Percentiles rank a stretch among this genome's conserved stretches.
Evolutionary conservation across 1,139 yeast genomes (phyloP).

Genomic region (Candida sanyaensis): DNA sequence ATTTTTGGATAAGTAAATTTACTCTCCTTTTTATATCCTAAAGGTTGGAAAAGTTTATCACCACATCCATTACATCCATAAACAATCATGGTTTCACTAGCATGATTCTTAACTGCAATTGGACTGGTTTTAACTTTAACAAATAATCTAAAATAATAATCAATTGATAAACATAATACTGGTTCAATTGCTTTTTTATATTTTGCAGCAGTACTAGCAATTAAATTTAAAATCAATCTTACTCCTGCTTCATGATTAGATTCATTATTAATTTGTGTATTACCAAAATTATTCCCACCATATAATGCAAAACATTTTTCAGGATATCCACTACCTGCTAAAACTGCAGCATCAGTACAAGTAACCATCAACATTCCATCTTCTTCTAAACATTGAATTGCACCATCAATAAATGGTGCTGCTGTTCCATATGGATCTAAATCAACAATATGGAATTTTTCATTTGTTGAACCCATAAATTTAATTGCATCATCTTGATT

Average conservation of each 20-base stretch:
- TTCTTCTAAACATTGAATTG: conserved; percentile 76
- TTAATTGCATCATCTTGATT: conserved; percentile 88
- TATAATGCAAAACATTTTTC: conserved; percentile 94
- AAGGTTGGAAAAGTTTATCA: conserved; percentile 64
- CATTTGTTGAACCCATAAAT: conserved; percentile 54
- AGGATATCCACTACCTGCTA: conserved; percentile 95
- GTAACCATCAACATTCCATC: conserved; percentile 87
- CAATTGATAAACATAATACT: conserved; percentile 78
- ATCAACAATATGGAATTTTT: conserved; percentile 79
- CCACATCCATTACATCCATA: conserved; percentile 92
- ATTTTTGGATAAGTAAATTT: conserved; percentile 41
- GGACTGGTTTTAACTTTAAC: conserved; percentile 79
- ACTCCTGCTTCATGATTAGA: conserved; percentile 93
- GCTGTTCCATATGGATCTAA: conserved; percentile 98
- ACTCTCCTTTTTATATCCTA: conserved; percentile 54
- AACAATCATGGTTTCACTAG: conserved; percentile 72
- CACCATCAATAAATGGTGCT: conserved; percentile 90
- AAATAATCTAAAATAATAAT: conserved; percentile 87
- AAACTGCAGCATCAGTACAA: conserved; percentile 93
- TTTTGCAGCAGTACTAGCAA: conserved; percentile 84
- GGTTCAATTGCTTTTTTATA: conserved; percentile 90
- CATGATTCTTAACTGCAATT: conserved; percentile 71
- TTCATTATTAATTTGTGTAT: conserved; percentile 72
- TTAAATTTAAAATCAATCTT: conserved; percentile 74
- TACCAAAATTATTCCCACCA: conserved; percentile 75